phyloP scores from a whole-genome alignment of 257 asterid species.

The Coffea canephora region DNA sequence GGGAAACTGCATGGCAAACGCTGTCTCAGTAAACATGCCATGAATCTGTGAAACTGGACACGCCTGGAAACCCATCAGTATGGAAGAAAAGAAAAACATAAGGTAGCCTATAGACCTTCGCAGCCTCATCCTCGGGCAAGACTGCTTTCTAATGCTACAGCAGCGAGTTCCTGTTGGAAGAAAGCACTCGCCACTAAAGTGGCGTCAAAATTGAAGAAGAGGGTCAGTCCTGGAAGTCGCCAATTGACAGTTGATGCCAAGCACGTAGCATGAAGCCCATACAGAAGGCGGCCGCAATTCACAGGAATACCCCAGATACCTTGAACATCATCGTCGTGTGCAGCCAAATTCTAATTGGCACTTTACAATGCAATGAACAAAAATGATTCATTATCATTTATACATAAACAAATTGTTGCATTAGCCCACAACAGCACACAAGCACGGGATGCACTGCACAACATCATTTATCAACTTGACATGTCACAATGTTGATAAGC shows the following conservation, averaged over 20 bases:
- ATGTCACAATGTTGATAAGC: constrained; percentile 46
- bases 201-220: neutral
- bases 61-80: neutral
- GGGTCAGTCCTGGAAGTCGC: neutral
- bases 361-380: constrained; percentile 19
- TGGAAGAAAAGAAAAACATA: neutral
- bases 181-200: neutral
- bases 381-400: constrained; percentile 11
- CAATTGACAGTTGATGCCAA: neutral
- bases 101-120: too few species aligned
- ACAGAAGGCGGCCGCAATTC: constrained; percentile 17
- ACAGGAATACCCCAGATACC: neutral
- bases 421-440: neutral
- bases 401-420: constrained; percentile 12
- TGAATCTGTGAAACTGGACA: neutral
- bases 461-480: constrained; percentile 5
- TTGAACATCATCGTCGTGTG: neutral
- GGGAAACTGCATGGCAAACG: neutral
- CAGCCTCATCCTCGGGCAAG: neutral
- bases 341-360: constrained; percentile 10
- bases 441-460: constrained; percentile 11
- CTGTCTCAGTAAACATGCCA: neutral
- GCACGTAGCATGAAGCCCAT: neutral
- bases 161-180: neutral
- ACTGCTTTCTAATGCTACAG: neutral